Conservation (phyloP, 306 rosid species). For the Dryas octopetala region DNA sequence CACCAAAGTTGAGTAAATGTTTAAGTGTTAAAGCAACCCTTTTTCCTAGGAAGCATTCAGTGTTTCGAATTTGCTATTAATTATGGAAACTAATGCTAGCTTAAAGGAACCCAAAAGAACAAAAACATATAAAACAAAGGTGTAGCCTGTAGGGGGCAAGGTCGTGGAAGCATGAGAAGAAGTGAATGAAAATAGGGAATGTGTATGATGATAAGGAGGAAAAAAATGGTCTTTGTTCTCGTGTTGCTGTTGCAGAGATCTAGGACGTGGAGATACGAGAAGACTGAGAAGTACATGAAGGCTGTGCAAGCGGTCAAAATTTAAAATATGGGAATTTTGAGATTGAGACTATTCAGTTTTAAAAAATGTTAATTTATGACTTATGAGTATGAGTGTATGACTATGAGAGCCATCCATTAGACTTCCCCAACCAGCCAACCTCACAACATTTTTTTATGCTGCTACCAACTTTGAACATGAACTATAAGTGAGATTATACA, state of each 20-base stretch:
- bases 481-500: too few relatives aligned
- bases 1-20: neutral
- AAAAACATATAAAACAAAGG: constrained; percentile 23
- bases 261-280: constrained; percentile 62
- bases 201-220: neutral
- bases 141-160: constrained; percentile 22
- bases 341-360: neutral
- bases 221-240: constrained; percentile 31
- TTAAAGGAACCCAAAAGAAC: constrained; percentile 16
- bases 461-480: neutral
- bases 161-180: constrained; percentile 23
- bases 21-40: constrained; percentile 5
- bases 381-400: neutral
- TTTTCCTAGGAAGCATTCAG: constrained; percentile 17
- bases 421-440: neutral
- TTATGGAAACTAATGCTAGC: neutral
- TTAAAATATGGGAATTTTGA: neutral
- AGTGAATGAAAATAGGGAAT: neutral
- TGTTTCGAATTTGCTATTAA: constrained; percentile 3
- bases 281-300: constrained; percentile 19
- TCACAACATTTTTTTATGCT: neutral
- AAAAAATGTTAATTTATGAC: neutral
- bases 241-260: constrained; percentile 46
- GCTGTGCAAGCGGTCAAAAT: constrained; percentile 39
- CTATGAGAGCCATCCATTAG: neutral